These are phyloP conservation scores for Nannochloropsis salina DNA, from an alignment of 108 stramenopile species.

Conservation along the genomic window DNA sequence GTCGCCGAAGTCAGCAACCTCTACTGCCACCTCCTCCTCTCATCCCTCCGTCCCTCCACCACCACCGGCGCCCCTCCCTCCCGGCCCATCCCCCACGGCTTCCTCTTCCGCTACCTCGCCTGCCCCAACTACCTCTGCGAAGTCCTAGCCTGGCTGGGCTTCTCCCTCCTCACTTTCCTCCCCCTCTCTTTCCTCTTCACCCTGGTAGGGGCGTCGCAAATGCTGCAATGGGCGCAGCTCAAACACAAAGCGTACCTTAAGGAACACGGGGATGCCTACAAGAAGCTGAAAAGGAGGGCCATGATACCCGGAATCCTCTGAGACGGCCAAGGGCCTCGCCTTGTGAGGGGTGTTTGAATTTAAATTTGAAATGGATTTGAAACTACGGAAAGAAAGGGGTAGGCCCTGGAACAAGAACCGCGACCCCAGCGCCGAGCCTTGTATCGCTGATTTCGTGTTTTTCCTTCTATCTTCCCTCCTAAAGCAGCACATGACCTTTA, in stretches of 20 bases:
- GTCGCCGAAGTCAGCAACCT: constrained; percentile 32
- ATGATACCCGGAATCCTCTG: constrained; percentile 22
- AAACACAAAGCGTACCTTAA: constrained; percentile 42
- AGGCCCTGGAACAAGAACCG: background rate
- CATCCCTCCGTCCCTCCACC: constrained; percentile 12
- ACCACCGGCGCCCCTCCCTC: background rate
- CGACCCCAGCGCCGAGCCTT: background rate
- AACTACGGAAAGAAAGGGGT: background rate
- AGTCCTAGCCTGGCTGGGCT: constrained; percentile 31
- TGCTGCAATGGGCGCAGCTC: constrained; percentile 31
- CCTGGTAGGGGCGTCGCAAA: constrained; percentile 32
- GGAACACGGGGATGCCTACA: background rate
- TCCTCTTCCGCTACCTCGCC: constrained; percentile 29
- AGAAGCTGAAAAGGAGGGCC: constrained; percentile 24
- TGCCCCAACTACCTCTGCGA: constrained; percentile 51
- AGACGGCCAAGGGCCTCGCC: background rate
- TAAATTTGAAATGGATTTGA: background rate
- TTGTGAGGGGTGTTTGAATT: background rate
- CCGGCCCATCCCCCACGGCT: constrained; percentile 27
- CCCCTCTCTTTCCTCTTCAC: constrained; percentile 29
- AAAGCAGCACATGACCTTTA: background rate
- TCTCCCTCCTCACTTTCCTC: constrained; percentile 22
- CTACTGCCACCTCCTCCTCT: constrained; percentile 29
- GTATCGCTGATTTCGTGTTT: background rate
- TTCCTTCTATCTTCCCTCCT: background rate